Conservation (phyloP, 2,329 filamentous ascomycete genomes). For the Chaetothyriales sp. region DNA sequence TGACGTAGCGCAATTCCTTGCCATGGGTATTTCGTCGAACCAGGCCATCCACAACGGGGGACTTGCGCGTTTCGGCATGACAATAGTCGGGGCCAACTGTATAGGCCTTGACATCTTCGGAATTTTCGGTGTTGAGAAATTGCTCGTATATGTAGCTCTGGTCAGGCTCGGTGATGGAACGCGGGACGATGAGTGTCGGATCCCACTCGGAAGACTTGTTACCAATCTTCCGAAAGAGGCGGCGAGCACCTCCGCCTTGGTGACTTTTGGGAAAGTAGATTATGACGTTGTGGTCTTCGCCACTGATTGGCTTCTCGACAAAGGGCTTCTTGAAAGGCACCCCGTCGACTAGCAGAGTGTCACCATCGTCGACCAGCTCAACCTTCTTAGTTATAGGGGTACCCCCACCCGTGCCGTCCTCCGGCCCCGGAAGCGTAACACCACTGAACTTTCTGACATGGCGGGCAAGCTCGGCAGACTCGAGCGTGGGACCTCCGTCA, state of each 20-base stretch:
- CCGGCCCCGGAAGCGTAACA: slow-evolving; percentile 54
- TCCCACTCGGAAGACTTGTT: slow-evolving; percentile 98
- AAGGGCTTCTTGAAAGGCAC: slow-evolving; percentile 74
- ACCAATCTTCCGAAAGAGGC: slow-evolving; percentile 90
- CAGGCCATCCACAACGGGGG: slow-evolving; percentile 87
- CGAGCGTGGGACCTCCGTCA: slow-evolving; percentile 70
- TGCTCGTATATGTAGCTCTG: slow-evolving; percentile 94
- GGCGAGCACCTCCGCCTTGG: slow-evolving; percentile 71
- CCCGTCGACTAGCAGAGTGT: slow-evolving; percentile 78
- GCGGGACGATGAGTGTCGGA: slow-evolving; percentile 56
- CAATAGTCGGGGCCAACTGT: slow-evolving; percentile 88
- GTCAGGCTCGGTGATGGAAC: slow-evolving; percentile 63
- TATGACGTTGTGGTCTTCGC: slow-evolving; percentile 96
- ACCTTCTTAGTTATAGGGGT: slow-evolving; percentile 48
- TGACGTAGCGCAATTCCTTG: slow-evolving; percentile 93
- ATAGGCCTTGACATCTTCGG: slow-evolving; percentile 96
- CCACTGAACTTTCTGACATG: slow-evolving; percentile 70
- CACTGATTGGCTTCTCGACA: slow-evolving; percentile 95
- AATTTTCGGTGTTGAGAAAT: slow-evolving; percentile 90
- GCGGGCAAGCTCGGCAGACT: slow-evolving; percentile 64
- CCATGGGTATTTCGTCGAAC: slow-evolving; percentile 93
- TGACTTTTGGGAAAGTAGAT: slow-evolving; percentile 74
- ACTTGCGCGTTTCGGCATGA: slow-evolving; percentile 93
- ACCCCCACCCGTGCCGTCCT: slow-evolving; percentile 50
- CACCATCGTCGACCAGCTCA: slow-evolving; percentile 76